phyloP scores from a whole-genome alignment of 768 basidiomycete species.

The Auricularia cornea region DNA sequence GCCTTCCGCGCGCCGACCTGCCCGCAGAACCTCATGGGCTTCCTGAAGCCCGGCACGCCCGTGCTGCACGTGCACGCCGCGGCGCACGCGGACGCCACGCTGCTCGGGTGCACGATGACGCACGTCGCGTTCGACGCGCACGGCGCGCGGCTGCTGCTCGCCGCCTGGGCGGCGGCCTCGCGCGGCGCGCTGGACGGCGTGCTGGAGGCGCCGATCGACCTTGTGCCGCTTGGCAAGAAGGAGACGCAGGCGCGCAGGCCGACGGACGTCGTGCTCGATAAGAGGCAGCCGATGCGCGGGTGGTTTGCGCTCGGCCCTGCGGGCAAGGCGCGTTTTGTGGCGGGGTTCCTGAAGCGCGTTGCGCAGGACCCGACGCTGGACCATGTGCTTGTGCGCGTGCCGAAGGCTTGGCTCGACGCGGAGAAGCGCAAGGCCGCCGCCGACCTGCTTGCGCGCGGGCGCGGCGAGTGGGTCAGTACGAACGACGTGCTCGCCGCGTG shows the following conservation, averaged over 20 bases:
- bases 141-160: not conserved
- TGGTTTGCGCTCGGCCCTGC: not conserved
- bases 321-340: not conserved
- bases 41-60: not conserved
- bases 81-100: not conserved
- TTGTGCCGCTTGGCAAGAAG: not conserved
- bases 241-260: not conserved
- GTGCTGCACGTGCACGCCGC: not conserved
- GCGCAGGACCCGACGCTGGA: not conserved
- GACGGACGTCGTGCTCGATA: not conserved
- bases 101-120: not conserved
- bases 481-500: not conserved
- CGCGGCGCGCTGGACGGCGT: not conserved
- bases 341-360: not conserved
- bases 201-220: not conserved
- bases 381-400: not conserved
- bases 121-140: not conserved
- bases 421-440: not conserved
- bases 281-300: not conserved
- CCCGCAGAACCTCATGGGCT: not conserved
- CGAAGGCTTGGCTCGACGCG: not conserved
- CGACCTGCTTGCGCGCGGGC: not conserved
- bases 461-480: not conserved
- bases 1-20: not conserved
- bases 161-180: not conserved